Conservation (phyloP, 75 land plant genomes). For the Selaginella moellendorffii region DNA sequence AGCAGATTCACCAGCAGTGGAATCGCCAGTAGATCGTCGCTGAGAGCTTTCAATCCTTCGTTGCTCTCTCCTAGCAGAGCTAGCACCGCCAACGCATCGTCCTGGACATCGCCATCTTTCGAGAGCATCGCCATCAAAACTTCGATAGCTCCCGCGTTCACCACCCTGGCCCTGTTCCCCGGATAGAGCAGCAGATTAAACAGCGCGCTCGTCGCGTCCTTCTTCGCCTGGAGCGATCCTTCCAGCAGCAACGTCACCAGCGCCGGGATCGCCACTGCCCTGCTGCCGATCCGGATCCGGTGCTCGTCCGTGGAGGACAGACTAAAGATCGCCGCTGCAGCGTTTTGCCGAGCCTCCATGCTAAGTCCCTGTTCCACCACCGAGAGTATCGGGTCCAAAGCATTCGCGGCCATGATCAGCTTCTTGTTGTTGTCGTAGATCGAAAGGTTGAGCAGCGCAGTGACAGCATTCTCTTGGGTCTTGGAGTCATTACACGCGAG, state of each 20-base stretch:
- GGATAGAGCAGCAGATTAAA: neutral
- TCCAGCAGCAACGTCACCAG: neutral
- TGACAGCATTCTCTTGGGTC: conserved; percentile 73
- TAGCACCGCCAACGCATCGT: conserved; percentile 45
- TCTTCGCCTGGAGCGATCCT: neutral
- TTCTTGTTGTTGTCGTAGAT: conserved; percentile 58
- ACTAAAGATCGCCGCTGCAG: conserved; percentile 70
- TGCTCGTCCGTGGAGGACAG: conserved; percentile 34
- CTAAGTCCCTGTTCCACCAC: conserved; percentile 52
- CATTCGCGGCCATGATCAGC: conserved; percentile 44
- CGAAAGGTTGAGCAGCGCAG: conserved; percentile 83
- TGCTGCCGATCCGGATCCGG: conserved; percentile 31
- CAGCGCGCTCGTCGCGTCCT: neutral
- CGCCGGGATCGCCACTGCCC: neutral
- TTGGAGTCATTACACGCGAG: conserved; percentile 32
- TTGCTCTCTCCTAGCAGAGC: conserved; percentile 22
- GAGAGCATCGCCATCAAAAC: neutral
- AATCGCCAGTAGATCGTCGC: conserved; percentile 18
- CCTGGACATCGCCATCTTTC: conserved; percentile 17
- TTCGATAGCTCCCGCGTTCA: neutral
- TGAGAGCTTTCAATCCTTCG: conserved; percentile 35
- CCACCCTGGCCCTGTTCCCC: neutral
- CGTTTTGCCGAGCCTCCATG: conserved; percentile 62
- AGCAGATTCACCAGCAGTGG: conserved; percentile 31
- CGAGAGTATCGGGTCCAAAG: conserved; percentile 35